Evolutionary conservation across 1,139 yeast genomes (phyloP).

Genomic region (Candida mesenterica): DNA sequence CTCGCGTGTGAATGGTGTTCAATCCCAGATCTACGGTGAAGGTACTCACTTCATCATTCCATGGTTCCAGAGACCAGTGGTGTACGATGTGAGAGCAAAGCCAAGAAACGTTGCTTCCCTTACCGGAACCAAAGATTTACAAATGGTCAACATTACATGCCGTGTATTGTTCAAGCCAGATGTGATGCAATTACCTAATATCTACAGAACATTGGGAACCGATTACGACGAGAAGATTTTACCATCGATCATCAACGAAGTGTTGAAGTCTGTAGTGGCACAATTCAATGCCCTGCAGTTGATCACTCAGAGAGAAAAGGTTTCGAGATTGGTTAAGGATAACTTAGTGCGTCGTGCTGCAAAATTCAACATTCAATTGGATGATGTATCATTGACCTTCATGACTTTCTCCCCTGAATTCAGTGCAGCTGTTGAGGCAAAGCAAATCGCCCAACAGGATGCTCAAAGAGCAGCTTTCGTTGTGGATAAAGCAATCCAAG

Average conservation of each 20-base stretch:
- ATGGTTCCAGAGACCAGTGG: conserved; percentile 91
- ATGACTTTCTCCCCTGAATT: conserved; percentile 99
- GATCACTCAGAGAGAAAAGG: conserved; percentile 97
- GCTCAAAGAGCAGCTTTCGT: conserved; percentile 97
- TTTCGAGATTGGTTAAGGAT: conserved; percentile 86
- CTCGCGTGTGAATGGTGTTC: conserved; percentile 84
- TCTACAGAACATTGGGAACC: conserved; percentile 86
- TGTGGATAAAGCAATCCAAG: conserved; percentile 96
- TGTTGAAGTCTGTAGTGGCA: conserved; percentile 91
- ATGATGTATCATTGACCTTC: conserved; percentile 91
- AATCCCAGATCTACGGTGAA: conserved; percentile 81
- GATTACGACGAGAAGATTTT: conserved; percentile 97
- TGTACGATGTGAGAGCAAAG: conserved; percentile 94
- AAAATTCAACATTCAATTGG: conserved; percentile 81
- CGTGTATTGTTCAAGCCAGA: conserved; percentile 94
- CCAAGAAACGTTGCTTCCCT: conserved; percentile 97
- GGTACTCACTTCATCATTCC: conserved; percentile 96
- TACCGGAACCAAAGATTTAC: conserved; percentile 97
- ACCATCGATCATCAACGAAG: conserved; percentile 97
- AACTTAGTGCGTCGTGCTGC: conserved; percentile 88
- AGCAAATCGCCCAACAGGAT: conserved; percentile 98
- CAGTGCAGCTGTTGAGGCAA: conserved; percentile 96
- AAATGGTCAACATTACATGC: conserved; percentile 98
- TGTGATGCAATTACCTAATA: conserved; percentile 70
- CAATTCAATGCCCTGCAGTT: conserved; percentile 98